Evolutionary conservation across 1,284 basidiomycete species (phyloP).

Genomic region (Schizopora paradoxa): DNA sequence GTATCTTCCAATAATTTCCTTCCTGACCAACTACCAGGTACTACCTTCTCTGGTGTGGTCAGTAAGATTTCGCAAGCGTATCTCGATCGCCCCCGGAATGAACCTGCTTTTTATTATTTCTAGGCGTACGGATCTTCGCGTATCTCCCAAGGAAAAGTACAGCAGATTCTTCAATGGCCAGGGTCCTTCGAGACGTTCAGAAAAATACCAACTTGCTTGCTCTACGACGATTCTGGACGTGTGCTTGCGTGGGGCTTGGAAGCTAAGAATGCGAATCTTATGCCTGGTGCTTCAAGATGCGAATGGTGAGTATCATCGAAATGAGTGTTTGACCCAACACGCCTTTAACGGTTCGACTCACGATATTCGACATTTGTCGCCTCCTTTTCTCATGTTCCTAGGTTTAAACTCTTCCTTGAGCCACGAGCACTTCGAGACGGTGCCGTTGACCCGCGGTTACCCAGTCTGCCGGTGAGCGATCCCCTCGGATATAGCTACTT

Average conservation of each 20-base stretch:
- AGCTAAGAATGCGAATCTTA: conserved; percentile 68
- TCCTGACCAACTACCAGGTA: conserved; percentile 41
- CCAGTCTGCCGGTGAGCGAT: conserved; percentile 62
- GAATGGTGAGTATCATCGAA: conserved; percentile 59
- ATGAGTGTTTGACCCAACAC: conserved; percentile 13
- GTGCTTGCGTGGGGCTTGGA: conserved; percentile 76
- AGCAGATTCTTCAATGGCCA: conserved; percentile 76
- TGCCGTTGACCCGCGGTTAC: conserved; percentile 65
- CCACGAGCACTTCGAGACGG: conserved; percentile 70
- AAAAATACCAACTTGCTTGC: conserved; percentile 74
- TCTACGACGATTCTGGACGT: conserved; percentile 65
- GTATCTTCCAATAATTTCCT: conserved; percentile 9
- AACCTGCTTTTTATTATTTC: background rate
- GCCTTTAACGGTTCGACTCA: background rate
- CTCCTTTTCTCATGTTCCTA: conserved; percentile 20
- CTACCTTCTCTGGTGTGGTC: conserved; percentile 79
- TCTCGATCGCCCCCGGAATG: conserved; percentile 6
- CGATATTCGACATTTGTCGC: background rate
- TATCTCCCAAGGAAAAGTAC: conserved; percentile 67
- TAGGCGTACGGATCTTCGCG: conserved; percentile 78
- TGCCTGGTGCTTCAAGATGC: conserved; percentile 60
- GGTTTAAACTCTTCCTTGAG: conserved; percentile 79
- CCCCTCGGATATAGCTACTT: conserved; percentile 10
- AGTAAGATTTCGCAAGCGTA: conserved; percentile 28
- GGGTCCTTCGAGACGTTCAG: conserved; percentile 74